Base-by-base conservation (phyloP, 208 protist species). In the Acanthamoeba polyphaga region DNA sequence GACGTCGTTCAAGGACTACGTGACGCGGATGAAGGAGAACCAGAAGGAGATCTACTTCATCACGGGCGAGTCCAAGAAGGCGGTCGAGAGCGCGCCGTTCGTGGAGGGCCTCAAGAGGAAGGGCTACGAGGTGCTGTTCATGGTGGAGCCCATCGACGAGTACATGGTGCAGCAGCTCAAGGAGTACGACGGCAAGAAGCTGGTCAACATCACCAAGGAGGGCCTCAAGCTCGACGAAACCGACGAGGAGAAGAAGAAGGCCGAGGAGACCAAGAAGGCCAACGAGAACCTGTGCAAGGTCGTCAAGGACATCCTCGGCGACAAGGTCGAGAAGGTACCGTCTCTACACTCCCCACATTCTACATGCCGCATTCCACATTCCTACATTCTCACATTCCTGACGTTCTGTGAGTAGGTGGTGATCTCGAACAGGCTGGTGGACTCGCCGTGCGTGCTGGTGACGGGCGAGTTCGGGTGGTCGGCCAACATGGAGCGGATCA, bases 31-130 rank as follows among this genome's bases (percentile, higher is more conserved):
- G 99, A 98, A 99, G 96, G 98, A 99, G 96, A 97, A 96, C 19
- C 99, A 99, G 98, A 99, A 99, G 95, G 96, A 97, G 94, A 99
- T 99, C 95, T 99, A 99, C 98, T 99, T 99, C 97, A 99, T 99
- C 97, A 99, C 99, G 68, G 99, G 99, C 95, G 99, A 99, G 96
- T 96, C 78, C 80, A 98, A 98, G 94, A 98, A 98, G 89, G 96
- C 96, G 1, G 97, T 99, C 53, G 95, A 97, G 91, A 98, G 97
- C 94, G 99, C 99, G 34, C 99, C 99, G 76, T 99, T 99, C 98
- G 95, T 99, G 66, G 99, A 99, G 97, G 88, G 97, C 76, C 97
- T 99, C 95, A 98, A 98, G 90, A 98, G 98, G 95, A 96, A 96
- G 58, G 98, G 97, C 84, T 97, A 98, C 76, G 99, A 99, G 98